Evolutionary conservation across 768 basidiomycete species (phyloP).

Genomic region (Pulveroboletus sp.): DNA sequence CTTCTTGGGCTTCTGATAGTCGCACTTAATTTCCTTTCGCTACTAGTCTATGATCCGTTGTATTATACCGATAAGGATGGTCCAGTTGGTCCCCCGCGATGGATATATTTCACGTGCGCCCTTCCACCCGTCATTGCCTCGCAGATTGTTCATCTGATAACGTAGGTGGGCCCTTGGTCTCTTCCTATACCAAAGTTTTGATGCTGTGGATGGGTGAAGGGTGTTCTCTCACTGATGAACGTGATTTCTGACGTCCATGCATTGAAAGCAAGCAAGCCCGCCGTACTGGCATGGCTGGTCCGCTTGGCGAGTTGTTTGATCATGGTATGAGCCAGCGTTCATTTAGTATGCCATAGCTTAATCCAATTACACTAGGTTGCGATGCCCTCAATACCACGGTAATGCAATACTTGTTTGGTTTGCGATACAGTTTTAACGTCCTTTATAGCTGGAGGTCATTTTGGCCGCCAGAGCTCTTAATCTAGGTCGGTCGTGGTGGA

Average conservation of each 20-base stretch:
- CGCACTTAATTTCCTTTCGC: conserved; percentile 74
- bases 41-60: conserved; percentile 79
- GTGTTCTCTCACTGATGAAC: not conserved
- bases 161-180: conserved; percentile 81
- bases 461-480: conserved; percentile 82
- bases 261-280: conserved; percentile 83
- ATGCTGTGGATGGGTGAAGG: conserved; percentile 82
- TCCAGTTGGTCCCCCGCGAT: conserved; percentile 59
- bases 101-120: conserved; percentile 87
- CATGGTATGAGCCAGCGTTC: conserved; percentile 55
- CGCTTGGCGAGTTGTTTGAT: conserved; percentile 96
- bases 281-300: conserved; percentile 95
- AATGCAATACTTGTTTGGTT: conserved; percentile 6
- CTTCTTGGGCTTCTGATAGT: conserved; percentile 80
- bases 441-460: conserved; percentile 76
- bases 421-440: not conserved
- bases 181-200: conserved; percentile 87
- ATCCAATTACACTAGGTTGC: conserved; percentile 49
- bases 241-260: conserved; percentile 1
- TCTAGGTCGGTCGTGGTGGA: conserved; percentile 96
- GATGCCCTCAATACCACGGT: conserved; percentile 96
- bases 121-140: not conserved
- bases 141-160: not conserved
- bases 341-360: not conserved
- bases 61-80: conserved; percentile 68